Percentiles rank a stretch among this genome's conserved stretches.
Evolutionary conservation across 1,139 yeast genomes (phyloP).

Genomic region (Ogataea hybrid): DNA sequence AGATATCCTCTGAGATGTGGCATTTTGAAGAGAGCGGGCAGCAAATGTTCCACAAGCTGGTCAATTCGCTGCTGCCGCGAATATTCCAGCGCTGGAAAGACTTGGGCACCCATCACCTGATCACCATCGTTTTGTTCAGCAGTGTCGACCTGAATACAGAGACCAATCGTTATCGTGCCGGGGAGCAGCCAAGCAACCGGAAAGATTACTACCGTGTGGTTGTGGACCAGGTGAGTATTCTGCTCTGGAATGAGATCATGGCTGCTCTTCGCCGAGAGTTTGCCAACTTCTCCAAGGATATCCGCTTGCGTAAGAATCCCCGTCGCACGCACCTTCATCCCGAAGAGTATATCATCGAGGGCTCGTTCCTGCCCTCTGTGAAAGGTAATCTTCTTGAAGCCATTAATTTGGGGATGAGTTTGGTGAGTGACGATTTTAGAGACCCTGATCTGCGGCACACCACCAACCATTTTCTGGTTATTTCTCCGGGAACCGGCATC

Average conservation of each 20-base stretch:
- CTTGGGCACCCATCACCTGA: constrained; percentile 83
- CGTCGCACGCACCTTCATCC: constrained; percentile 22
- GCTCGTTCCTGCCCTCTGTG: constrained; percentile 74
- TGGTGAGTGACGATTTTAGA: constrained; percentile 75
- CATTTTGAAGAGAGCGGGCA: constrained; percentile 97
- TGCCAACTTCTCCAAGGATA: constrained; percentile 75
- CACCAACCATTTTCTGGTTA: constrained; percentile 76
- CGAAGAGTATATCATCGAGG: constrained; percentile 42
- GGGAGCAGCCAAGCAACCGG: constrained; percentile 67
- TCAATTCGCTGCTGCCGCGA: constrained; percentile 86
- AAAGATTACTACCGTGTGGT: constrained; percentile 89
- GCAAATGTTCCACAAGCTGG: constrained; percentile 86
- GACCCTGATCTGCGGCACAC: constrained; percentile 89
- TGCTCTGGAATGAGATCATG: constrained; percentile 88
- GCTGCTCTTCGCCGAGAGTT: constrained; percentile 81
- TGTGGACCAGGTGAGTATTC: constrained; percentile 88
- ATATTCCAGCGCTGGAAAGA: constrained; percentile 88
- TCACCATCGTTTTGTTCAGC: constrained; percentile 85
- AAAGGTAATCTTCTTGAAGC: constrained; percentile 91
- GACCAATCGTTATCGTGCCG: constrained; percentile 60
- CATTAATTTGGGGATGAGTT: constrained; percentile 75
- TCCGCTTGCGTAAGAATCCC: constrained; percentile 46
- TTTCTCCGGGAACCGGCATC: constrained; percentile 91
- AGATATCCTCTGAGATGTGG: constrained; percentile 96
- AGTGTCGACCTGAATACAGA: constrained; percentile 68